Percentiles rank a stretch among this genome's conserved stretches.
Evolutionary conservation across 176 grass and related monocot species (phyloP).

Genomic region (Dendrocalamus sinicus): DNA sequence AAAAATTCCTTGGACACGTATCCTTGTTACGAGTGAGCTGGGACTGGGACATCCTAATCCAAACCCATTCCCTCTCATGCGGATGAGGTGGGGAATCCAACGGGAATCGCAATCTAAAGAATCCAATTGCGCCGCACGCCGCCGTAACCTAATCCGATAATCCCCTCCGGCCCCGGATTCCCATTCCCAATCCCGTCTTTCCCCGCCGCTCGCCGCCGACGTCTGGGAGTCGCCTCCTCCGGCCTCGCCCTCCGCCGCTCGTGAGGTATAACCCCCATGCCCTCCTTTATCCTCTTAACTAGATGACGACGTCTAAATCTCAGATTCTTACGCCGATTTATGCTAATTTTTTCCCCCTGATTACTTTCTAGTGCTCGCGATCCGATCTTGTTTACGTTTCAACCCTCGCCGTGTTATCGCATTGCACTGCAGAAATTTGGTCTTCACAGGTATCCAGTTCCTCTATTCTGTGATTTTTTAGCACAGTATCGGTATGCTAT

Average conservation of each 20-base stretch:
- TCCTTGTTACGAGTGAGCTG: background rate
- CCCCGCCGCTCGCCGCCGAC: background rate
- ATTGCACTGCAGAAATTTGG: background rate
- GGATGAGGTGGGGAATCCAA: background rate
- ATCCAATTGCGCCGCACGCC: background rate
- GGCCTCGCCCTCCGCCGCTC: background rate
- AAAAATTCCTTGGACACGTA: background rate
- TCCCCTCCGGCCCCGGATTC: constrained; percentile 24
- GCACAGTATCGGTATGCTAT: background rate
- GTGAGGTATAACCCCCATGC: background rate
- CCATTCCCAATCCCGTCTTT: constrained; percentile 43
- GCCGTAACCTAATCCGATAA: constrained; percentile 32
- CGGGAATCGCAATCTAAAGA: background rate
- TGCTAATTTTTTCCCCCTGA: background rate
- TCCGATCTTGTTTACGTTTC: background rate
- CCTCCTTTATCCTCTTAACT: background rate
- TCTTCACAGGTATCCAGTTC: background rate
- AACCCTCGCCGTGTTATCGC: background rate
- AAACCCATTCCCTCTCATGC: constrained; percentile 8
- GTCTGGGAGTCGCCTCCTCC: background rate
- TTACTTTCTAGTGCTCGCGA: background rate
- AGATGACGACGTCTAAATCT: background rate
- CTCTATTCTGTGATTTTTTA: background rate
- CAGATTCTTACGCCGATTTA: background rate
- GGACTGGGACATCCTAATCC: constrained; percentile 22